Evolutionary conservation across 2,329 filamentous ascomycete genomes (phyloP).

Genomic region (Cordyceps pruinosa): DNA sequence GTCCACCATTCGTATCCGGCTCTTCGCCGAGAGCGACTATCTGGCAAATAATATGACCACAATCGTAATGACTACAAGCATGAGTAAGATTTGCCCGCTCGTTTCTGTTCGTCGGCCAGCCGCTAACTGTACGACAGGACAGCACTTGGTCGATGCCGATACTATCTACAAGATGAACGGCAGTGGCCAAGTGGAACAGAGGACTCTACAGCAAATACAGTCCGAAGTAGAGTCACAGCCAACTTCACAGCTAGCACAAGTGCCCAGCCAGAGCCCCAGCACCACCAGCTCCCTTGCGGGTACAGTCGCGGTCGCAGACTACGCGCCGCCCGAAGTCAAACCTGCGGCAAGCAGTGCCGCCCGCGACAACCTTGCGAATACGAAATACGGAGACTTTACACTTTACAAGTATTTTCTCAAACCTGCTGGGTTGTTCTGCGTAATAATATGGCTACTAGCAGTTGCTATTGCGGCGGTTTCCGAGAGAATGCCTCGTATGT

Average conservation of each 20-base stretch:
- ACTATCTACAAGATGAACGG: background rate
- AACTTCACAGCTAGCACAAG: background rate
- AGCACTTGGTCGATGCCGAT: constrained; percentile 3
- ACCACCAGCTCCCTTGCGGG: background rate
- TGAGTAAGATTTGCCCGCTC: background rate
- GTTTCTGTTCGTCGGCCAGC: no score
- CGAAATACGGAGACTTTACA: background rate
- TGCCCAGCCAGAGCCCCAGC: background rate
- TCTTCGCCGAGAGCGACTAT: constrained; percentile 8
- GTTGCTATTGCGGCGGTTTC: background rate
- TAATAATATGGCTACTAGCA: background rate
- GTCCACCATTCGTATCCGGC: background rate
- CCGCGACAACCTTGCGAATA: background rate
- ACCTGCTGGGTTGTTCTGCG: background rate
- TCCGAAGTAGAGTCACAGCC: background rate
- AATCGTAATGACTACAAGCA: constrained; percentile 9
- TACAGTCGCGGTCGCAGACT: background rate
- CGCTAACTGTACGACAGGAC: background rate
- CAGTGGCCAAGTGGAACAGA: background rate
- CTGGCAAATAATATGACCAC: constrained; percentile 11
- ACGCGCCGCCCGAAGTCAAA: background rate
- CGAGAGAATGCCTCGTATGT: background rate
- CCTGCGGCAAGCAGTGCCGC: background rate
- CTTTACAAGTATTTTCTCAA: constrained; percentile 5
- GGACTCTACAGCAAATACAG: background rate